A percentile compares a stretch with the other conserved stretches of the same genome.
These are phyloP conservation scores for Lactuca sativa DNA, from an alignment of 129 eudicot species.

Conservation along the genomic window DNA sequence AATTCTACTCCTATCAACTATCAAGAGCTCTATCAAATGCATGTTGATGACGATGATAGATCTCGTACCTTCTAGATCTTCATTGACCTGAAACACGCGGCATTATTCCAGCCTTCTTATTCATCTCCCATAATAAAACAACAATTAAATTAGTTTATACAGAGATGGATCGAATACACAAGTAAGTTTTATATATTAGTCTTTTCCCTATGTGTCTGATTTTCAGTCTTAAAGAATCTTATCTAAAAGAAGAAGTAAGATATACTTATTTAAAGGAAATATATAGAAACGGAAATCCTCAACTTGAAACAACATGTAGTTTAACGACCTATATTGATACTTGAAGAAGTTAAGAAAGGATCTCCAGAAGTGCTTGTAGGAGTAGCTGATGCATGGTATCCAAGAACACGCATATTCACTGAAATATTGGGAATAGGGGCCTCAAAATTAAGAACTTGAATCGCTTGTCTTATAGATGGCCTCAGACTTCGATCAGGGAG, in stretches of 20 bases:
- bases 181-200: too few species aligned
- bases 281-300: background rate
- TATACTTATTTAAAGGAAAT: background rate
- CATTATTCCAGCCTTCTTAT: background rate
- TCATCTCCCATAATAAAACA: background rate
- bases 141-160: too few species aligned
- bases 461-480: conserved; percentile 54
- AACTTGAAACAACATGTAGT: background rate
- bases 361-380: conserved; percentile 29
- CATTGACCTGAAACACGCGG: background rate
- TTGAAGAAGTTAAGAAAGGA: conserved; percentile 35
- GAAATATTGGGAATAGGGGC: conserved; percentile 37
- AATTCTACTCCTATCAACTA: too few species aligned
- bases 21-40: background rate
- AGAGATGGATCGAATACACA: too few species aligned
- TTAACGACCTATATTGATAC: conserved; percentile 44
- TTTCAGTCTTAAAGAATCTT: background rate
- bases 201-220: too few species aligned
- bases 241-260: background rate
- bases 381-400: conserved; percentile 20
- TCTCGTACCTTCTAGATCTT: background rate
- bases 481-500: conserved; percentile 38
- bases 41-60: background rate
- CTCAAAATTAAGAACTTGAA: conserved; percentile 51
- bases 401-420: conserved; percentile 16